Evolutionary conservation across 2,329 filamentous ascomycete species (phyloP).

Genomic region (Fusarium equiseti): DNA sequence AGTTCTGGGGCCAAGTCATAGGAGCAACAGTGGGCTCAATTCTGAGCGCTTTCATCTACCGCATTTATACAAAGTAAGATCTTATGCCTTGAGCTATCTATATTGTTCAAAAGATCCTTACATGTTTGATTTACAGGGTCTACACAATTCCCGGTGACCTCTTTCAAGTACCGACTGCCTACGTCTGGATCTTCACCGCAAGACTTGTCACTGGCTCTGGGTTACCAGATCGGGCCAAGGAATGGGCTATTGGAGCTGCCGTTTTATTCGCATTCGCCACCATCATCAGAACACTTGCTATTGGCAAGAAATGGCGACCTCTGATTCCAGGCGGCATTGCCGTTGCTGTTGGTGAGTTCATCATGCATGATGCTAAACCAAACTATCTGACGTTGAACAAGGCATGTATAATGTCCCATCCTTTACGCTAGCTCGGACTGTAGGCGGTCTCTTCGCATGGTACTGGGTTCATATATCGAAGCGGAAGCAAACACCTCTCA

Average conservation of each 20-base stretch:
- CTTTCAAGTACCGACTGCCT: conserved; percentile 94
- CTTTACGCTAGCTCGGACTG: conserved; percentile 89
- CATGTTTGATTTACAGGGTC: conserved; percentile 63
- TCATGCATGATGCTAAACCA: neutral
- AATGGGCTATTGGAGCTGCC: conserved; percentile 83
- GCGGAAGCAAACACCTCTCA: conserved; percentile 77
- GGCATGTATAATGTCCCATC: conserved; percentile 98
- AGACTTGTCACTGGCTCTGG: conserved; percentile 92
- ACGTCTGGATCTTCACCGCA: conserved; percentile 98
- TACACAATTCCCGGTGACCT: conserved; percentile 89
- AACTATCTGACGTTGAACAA: conserved; percentile 48
- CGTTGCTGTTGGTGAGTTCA: conserved; percentile 81
- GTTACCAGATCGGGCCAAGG: conserved; percentile 82
- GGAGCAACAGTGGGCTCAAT: conserved; percentile 88
- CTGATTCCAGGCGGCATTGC: conserved; percentile 93
- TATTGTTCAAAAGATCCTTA: conserved; percentile 7
- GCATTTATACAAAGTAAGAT: conserved; percentile 78
- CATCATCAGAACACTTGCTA: conserved; percentile 71
- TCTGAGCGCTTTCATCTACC: conserved; percentile 87
- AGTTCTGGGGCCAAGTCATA: conserved; percentile 97
- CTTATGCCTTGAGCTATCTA: neutral
- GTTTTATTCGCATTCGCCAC: conserved; percentile 80
- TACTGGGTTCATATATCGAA: conserved; percentile 75
- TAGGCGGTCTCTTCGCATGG: conserved; percentile 80
- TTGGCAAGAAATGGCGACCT: conserved; percentile 73